Base-by-base conservation (phyloP, 169 alveolate genomes). In the Eimeria necatrix region DNA sequence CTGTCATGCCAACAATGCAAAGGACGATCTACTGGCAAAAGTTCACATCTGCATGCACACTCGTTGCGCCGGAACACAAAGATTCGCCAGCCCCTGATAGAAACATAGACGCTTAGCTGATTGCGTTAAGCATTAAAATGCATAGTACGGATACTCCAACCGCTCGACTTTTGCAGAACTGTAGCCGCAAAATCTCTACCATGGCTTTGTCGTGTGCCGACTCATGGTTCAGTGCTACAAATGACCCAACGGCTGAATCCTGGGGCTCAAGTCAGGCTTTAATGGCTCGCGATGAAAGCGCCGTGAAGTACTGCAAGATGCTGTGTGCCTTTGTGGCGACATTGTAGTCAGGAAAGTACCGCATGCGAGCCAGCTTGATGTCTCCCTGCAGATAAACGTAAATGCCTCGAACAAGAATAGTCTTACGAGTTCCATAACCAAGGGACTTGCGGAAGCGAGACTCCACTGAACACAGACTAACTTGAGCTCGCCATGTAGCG, bases 271-370 rank as follows among this genome's bases (percentile, higher is more conserved):
- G 48, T 60, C 64, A 84, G 12, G 92, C 92, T 26, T 84, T 84
- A 16, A 84, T 84, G 80, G 92, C 92, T 84, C 92, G 92, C 80
- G 92, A 84, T n/a, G 92, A 84, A 20, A 84, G 92, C 92, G 80
- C 49, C 51, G 92, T 60, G 68, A 84, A 84, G 61, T 84, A 84
- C 48, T 92, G 87, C 93, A 96, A 81, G 24, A 96, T 96, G 80
- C 96, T 96, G 78, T 96, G 96, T 61, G 98, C 96, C 94, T 96
- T 96, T 24, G 95, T 92, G 48, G 96, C 98, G 46, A 96, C 97
- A 83, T 96, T 95, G 94, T 96, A 96, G 68, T 96, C 98, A 24
- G 98, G 98, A 74, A 96, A 96, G 93, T 95, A 96, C 64, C 95
- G 97, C 97, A 96, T 96, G 95, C 96, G 97, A 12, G 97, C 93